Base-by-base conservation (phyloP, 2,329 filamentous ascomycete genomes). In the Zymoseptoria ardabiliae region DNA sequence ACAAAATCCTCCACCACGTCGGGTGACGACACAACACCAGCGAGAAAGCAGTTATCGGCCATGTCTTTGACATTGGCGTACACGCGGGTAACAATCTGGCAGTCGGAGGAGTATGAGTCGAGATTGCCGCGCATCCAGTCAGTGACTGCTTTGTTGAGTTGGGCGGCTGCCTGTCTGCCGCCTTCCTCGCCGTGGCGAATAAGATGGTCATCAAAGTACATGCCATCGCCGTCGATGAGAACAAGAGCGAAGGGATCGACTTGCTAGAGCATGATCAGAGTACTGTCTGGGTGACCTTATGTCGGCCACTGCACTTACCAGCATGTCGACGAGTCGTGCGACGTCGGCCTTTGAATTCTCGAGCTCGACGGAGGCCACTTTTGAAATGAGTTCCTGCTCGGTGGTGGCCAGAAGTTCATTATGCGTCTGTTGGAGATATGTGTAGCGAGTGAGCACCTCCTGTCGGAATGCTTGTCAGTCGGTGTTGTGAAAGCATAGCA, bases 141-240 rank as follows among this genome's bases (percentile, higher is more conserved):
- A 60, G 76, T 76, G 55, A 85, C 71, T 25, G 77, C 75, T 48
- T 81, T 75, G 59, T 79, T 79, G 7, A 86, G 72, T 51, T 78
- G 71, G 2, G 78, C 75, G 1, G 83, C 84, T 17, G 82, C 83
- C 53, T 73, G 76, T 59, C 78, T 77, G 8, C 85, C 85, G 13
- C 84, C 85, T 2, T 82, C 77, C 50, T 77, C 75, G 6, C 70
- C 70, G 13, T 65, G 65, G 21, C 60, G 60, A 11, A 73, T 59
- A n/a, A 71, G 63, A 22, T 58, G 55, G 28, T 63, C 62, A 52
- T 65, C 65, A 61, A 73, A 72, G 52, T 80, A 69, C 65, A 86
- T 84, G 54, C 81, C 82, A 68, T 87, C 82, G 20, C 84, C 85
- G 61, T 87, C 84, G 20, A 87, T 74, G 1, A 87, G 73, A 17